These are phyloP conservation scores for Saussurea involucrata DNA, from an alignment of 129 eudicot genomes.

Conservation along the genomic window DNA sequence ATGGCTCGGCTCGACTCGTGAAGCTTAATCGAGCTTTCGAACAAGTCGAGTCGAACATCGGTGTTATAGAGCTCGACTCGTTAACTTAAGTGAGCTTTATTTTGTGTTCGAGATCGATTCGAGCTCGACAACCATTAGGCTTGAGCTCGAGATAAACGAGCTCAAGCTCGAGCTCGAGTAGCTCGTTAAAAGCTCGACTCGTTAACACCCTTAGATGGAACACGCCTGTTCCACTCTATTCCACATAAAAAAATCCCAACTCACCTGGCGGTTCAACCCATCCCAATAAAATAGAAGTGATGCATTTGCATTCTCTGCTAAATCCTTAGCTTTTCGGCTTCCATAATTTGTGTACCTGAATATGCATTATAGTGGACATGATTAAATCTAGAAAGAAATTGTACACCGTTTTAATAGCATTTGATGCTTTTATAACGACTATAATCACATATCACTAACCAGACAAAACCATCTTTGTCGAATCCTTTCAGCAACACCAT, in stretches of 20 bases:
- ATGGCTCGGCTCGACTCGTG: too few species aligned
- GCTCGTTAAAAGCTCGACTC: too few species aligned
- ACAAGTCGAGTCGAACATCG: too few species aligned
- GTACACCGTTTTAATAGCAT: background rate
- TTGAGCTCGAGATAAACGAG: too few species aligned
- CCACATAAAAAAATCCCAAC: background rate
- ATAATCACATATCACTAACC: conserved; percentile 51
- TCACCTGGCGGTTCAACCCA: conserved; percentile 85
- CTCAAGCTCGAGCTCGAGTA: too few species aligned
- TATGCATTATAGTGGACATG: background rate
- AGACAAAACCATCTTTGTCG: conserved; percentile 89
- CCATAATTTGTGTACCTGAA: conserved; percentile 89
- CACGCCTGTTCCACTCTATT: too few species aligned
- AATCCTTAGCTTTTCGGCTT: conserved; percentile 79
- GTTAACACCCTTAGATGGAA: too few species aligned
- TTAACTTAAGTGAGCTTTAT: too few species aligned
- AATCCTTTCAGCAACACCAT: conserved; percentile 96
- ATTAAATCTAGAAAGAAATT: background rate
- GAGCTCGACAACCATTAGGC: too few species aligned
- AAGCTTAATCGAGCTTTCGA: too few species aligned
- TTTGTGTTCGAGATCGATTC: too few species aligned
- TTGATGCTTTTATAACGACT: conserved; percentile 7
- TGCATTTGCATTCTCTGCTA: conserved; percentile 81
- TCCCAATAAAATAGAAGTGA: conserved; percentile 88
- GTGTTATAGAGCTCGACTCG: too few species aligned